These are phyloP conservation scores for Sedum album DNA, from an alignment of 164 flowering plant genomes.

Conservation along the genomic window DNA sequence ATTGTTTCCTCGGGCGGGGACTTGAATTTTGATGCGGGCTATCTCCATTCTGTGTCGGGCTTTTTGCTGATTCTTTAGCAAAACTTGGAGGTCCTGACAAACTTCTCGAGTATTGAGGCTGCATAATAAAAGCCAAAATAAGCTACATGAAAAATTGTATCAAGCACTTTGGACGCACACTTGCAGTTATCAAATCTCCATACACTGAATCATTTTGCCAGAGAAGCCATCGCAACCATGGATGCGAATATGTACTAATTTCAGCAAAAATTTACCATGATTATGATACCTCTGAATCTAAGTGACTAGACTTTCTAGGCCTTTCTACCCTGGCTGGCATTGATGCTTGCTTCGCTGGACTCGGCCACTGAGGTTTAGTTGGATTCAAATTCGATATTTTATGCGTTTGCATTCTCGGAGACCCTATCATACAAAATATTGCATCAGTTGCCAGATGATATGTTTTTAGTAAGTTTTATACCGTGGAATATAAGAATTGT, in stretches of 20 bases:
- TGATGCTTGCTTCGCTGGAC: slow-evolving; percentile 29
- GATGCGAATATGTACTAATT: background rate
- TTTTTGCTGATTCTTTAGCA: background rate
- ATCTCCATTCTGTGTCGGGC: background rate
- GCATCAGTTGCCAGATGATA: background rate
- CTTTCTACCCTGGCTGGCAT: slow-evolving; percentile 24
- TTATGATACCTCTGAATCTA: slow-evolving; percentile 44
- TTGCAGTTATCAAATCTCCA: too few relatives aligned
- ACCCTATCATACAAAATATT: slow-evolving; percentile 1
- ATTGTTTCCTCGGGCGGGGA: background rate
- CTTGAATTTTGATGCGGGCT: background rate
- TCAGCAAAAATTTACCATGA: background rate
- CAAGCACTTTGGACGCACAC: background rate
- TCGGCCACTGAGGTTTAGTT: slow-evolving; percentile 30
- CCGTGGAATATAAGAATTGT: background rate
- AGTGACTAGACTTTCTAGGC: slow-evolving; percentile 33
- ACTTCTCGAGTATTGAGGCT: background rate
- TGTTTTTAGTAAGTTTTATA: background rate
- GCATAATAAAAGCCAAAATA: background rate
- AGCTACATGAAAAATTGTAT: background rate
- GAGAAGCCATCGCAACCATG: background rate
- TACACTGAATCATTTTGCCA: too few relatives aligned
- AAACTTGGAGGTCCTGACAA: slow-evolving; percentile 1
- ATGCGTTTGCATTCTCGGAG: slow-evolving; percentile 20
- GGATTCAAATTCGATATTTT: slow-evolving; percentile 32